phyloP scores from a whole-genome alignment of 257 asterid species.

The Nicotiana tabacum region DNA sequence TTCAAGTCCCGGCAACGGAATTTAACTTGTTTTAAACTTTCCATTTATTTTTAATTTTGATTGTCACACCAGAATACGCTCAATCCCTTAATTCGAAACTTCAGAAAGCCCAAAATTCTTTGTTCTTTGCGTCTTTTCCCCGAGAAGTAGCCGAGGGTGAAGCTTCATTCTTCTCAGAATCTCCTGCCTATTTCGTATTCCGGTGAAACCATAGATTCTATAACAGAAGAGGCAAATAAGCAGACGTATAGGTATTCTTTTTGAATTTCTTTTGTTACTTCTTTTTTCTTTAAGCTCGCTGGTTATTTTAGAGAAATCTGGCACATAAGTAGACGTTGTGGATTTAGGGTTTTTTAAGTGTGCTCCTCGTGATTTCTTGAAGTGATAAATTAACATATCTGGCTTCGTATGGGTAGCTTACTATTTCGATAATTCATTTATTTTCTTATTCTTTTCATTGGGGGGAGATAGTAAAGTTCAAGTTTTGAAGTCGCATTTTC shows the following conservation, averaged over 20 bases:
- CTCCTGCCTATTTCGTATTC: no score
- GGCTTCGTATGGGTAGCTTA: neutral
- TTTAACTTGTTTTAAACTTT: no score
- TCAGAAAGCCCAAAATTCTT: neutral
- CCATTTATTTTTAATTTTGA: neutral
- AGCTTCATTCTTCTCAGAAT: no score
- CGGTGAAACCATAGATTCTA: neutral
- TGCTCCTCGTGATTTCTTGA: neutral
- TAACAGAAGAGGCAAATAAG: neutral
- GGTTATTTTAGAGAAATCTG: neutral
- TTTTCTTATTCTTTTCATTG: neutral
- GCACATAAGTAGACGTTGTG: neutral
- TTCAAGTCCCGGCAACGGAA: conserved; percentile 81
- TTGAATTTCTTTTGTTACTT: neutral
- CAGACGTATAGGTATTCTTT: neutral
- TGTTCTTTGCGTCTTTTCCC: neutral
- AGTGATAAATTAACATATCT: neutral
- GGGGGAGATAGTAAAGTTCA: neutral
- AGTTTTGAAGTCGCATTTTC: neutral
- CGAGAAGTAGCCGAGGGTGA: no score
- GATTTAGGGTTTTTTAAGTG: neutral
- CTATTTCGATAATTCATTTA: neutral
- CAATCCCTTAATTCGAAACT: neutral
- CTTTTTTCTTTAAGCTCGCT: neutral
- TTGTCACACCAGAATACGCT: no score